Evolutionary conservation across 2,329 filamentous ascomycete species (phyloP), one percentile per base, ranked within the genome.

Genomic region (Colletotrichum sp.): DNA sequence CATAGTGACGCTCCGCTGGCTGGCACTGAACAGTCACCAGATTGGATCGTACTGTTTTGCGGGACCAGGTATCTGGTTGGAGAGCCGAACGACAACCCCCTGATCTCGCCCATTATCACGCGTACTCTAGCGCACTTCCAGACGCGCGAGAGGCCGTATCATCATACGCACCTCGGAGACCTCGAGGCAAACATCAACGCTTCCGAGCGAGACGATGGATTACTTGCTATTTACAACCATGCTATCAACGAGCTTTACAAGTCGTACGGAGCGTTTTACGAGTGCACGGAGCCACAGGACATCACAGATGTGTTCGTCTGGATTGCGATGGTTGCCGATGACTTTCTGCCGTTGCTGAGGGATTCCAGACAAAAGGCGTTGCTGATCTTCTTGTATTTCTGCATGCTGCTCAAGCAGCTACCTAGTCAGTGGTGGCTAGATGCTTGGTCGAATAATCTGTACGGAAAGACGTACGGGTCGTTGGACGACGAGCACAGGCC

Each of bases 301-400:
- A 79, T 83, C 28, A 80, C 81, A 2, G 86, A 87, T 70, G 79
- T 85, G 3, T 86, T 87, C 73, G 78, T 84, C 7, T 87, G 85
- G 85, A 79, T 86, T 32, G 86, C 84, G 74, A 70, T 76, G 39
- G 80, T 85, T 10, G 79, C 81, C 3, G 80, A 85, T 32, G 82
- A 83, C 16, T 84, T 85, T 34, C 76, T 87, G 5, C 80, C 82
- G 6, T 77, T 87, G 16, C 72, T 87, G 13, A 78, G 79, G 22
- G 70, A 74, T 7, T 75, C 78, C 16, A 73, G 73, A 18, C 82
- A 81, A 67, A 81, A 81, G 30, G 79, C 82, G 1, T 64, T 86
- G 4, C 80, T 79, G 52, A 83, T 86, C 8, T 84, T 84, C 74
- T 81, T 81, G 8, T 81, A 83, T 68, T 85, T 83, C 58, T 82